Evolutionary conservation across 2,329 filamentous ascomycete species (phyloP).

Genomic region (Pseudocercospora macadamiae): DNA sequence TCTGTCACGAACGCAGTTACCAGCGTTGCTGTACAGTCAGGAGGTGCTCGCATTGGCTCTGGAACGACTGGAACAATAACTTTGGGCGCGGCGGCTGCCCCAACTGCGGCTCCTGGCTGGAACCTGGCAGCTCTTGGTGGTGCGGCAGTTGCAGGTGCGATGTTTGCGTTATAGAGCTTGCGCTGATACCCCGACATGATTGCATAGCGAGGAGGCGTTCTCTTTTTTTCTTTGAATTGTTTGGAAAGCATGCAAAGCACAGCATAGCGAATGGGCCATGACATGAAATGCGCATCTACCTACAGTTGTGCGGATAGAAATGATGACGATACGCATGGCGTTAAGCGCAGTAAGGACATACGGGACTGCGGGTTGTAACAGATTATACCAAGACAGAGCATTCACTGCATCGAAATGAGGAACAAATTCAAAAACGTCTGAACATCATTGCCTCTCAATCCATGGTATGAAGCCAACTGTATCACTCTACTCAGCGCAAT

Average conservation of each 20-base stretch:
- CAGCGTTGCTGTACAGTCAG: slow-evolving; percentile 46
- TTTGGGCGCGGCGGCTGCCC: slow-evolving; percentile 17
- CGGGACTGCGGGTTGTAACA: background rate
- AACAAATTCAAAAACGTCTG: background rate
- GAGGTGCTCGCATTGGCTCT: slow-evolving; percentile 46
- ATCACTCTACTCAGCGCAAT: background rate
- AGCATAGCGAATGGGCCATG: background rate
- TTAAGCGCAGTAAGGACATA: background rate
- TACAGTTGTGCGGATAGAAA: background rate
- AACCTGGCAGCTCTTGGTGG: slow-evolving; percentile 26
- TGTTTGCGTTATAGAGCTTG: slow-evolving; percentile 5
- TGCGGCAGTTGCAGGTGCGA: slow-evolving; percentile 15
- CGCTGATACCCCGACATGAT: background rate
- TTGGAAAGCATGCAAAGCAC: background rate
- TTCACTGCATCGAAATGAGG: background rate
- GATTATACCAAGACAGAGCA: background rate
- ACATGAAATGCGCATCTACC: background rate
- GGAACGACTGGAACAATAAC: slow-evolving; percentile 21
- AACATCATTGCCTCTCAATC: background rate
- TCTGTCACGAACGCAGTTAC: slow-evolving; percentile 56
- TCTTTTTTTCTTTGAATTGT: background rate
- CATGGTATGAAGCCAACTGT: background rate
- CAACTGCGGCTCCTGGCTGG: slow-evolving; percentile 33
- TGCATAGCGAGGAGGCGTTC: background rate
- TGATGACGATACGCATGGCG: background rate